A percentile compares a stretch with the other conserved stretches of the same genome.
Evolutionary conservation across 2,329 filamentous ascomycete genomes (phyloP).

Genomic region (Cladosporium sphaerospermum): DNA sequence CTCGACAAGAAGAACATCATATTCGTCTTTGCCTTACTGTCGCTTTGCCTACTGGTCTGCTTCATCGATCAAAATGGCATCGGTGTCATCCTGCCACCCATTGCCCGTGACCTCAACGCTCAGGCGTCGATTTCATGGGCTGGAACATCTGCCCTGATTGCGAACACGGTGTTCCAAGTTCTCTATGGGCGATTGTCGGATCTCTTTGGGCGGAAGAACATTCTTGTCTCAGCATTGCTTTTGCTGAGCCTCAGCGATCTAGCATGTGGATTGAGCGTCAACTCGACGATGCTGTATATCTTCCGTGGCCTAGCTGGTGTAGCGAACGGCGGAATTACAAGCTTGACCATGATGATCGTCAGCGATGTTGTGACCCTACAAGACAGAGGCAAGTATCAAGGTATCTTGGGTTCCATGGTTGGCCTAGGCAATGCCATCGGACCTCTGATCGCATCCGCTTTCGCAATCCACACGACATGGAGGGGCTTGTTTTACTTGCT

Average conservation of each 20-base stretch:
- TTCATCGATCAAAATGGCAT: constrained; percentile 56
- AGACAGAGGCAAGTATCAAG: constrained; percentile 50
- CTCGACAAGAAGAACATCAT: constrained; percentile 47
- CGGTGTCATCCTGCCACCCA: constrained; percentile 34
- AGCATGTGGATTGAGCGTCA: constrained; percentile 52
- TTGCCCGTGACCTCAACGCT: constrained; percentile 33
- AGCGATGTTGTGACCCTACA: constrained; percentile 55
- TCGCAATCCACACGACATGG: constrained; percentile 36
- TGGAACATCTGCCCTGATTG: constrained; percentile 48
- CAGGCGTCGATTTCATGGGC: constrained; percentile 51
- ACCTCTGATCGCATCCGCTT: constrained; percentile 43
- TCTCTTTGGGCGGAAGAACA: constrained; percentile 45
- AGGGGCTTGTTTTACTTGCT: constrained; percentile 47
- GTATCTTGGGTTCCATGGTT: constrained; percentile 40
- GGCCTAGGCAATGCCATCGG: constrained; percentile 40
- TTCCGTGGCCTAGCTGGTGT: constrained; percentile 56
- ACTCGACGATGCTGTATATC: constrained; percentile 53
- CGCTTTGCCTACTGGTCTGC: constrained; percentile 48
- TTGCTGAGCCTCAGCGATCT: constrained; percentile 53
- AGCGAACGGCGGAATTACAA: constrained; percentile 56
- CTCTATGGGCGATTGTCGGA: constrained; percentile 48
- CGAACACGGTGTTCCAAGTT: constrained; percentile 58
- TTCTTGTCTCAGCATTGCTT: constrained; percentile 49
- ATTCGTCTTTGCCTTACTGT: constrained; percentile 47
- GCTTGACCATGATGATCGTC: constrained; percentile 56